Evolutionary conservation across 106 monocot species (phyloP), one percentile per base, ranked within the genome.

Genomic region (Dendrobium huoshanense): DNA sequence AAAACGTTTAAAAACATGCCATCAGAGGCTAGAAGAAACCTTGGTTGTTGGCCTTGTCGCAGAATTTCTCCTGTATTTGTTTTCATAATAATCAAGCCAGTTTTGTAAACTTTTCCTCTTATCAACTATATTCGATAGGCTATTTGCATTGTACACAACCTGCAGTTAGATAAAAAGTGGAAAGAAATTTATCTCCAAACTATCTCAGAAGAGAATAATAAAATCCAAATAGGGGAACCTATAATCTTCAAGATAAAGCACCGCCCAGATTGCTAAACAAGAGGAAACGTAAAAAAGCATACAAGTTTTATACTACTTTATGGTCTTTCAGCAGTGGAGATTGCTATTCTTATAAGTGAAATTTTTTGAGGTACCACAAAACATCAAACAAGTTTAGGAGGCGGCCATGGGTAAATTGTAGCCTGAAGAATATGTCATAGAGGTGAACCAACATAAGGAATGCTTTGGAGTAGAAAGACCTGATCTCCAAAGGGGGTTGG

Each of bases 141-240:
- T 55, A 80, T 94, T 94, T 40, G 94, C 89, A 86, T 94, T 94
- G 56, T 94, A 94, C 15, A 90, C 94, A 77, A 90, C 85, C 92
- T 92, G 44, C 7, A 51, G 78, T 43, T 55, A 55, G 72, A 44
- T 6, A 41, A 74, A 20, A 74, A 41, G 5, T 3, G 1, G n/a
- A 74, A 5, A 43, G 7, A 74, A 44, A 74, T 43, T 74, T 70
- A 70, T 33, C 70, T 4, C 15, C 16, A 70, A 70, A 13, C 6
- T 70, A 37, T 70, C 37, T 70, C 37, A 16, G 37, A 31, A 33
- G 37, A 31, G 10, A 70, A 70, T 33, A 70, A 70, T 16, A 33
- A 61, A 61, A 70, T 70, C 37, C 16, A 70, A 0, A 40, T 16
- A 37, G 33, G n/a, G 24, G 15, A 70, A 37, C 70, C 0, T 70